Percentiles rank a stretch among this genome's conserved stretches.
Evolutionary conservation across 73 alveolate genomes (phyloP).

Genomic region (Paramecium pentaurelia): DNA sequence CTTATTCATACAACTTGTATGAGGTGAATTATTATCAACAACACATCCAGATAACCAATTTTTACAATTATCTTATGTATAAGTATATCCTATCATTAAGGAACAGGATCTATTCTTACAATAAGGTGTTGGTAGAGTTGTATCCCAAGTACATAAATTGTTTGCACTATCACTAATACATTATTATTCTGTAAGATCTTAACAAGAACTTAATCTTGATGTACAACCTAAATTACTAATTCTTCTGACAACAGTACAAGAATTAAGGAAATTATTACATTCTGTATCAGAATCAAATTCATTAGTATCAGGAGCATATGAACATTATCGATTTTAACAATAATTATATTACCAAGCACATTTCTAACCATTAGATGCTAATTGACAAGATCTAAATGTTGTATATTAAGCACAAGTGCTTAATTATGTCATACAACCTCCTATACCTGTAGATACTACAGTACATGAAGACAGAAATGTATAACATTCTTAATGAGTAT

Average conservation of each 20-base stretch:
- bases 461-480: slow-evolving; percentile 32
- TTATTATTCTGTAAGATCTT: not conserved
- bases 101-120: slow-evolving; percentile 12
- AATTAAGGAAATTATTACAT: not conserved
- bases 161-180: not conserved
- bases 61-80: not conserved
- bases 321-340: not conserved
- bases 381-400: not conserved
- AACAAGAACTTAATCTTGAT: not conserved
- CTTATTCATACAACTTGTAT: not conserved
- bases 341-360: slow-evolving; percentile 17
- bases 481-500: slow-evolving; percentile 27
- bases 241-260: slow-evolving; percentile 26
- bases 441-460: not conserved
- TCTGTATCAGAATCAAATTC: not conserved
- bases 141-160: slow-evolving; percentile 15
- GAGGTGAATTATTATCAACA: not conserved
- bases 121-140: not conserved
- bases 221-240: slow-evolving; percentile 22
- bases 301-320: slow-evolving; percentile 30
- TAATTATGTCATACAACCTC: slow-evolving; percentile 10
- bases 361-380: not conserved
- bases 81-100: not conserved
- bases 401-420: not conserved
- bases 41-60: not conserved